A percentile compares a stretch with the other conserved stretches of the same genome.
Evolutionary conservation across 2,329 filamentous ascomycete species (phyloP).

Genomic region (Botrytis hyacinthi): DNA sequence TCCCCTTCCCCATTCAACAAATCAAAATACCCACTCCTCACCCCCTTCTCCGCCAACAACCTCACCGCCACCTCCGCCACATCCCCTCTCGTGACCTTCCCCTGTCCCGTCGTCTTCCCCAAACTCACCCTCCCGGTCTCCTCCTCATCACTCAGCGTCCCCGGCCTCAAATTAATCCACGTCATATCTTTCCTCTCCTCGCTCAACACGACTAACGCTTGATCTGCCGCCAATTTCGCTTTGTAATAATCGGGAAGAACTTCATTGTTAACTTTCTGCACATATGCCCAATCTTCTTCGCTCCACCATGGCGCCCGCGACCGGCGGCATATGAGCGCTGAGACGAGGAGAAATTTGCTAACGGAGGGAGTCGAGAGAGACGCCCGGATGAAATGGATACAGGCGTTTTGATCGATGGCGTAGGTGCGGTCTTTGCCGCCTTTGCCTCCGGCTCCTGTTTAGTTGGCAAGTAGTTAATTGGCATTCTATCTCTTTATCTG

Average conservation of each 20-base stretch:
- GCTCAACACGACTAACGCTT: constrained; percentile 51
- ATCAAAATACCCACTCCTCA: constrained; percentile 52
- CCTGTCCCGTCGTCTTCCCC: constrained; percentile 43
- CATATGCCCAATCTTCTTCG: constrained; percentile 45
- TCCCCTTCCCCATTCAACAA: constrained; percentile 54
- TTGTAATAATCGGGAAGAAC: constrained; percentile 54
- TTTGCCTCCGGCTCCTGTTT: constrained; percentile 55
- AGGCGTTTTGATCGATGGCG: constrained; percentile 62
- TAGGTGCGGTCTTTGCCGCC: constrained; percentile 56
- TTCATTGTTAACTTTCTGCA: constrained; percentile 43
- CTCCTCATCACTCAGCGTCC: constrained; percentile 48
- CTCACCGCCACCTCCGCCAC: constrained; percentile 58
- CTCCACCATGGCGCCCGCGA: constrained; percentile 55
- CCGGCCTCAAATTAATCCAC: constrained; percentile 56
- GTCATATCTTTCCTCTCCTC: constrained; percentile 38
- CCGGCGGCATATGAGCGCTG: constrained; percentile 56
- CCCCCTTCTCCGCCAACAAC: constrained; percentile 49
- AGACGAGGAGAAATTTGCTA: constrained; percentile 63
- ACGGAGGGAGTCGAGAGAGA: constrained; percentile 53
- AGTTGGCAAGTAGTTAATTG: too few relatives aligned
- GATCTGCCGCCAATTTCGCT: constrained; percentile 60
- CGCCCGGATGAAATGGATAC: constrained; percentile 60
- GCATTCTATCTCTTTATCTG: neutral
- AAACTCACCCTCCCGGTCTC: constrained; percentile 45
- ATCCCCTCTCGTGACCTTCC: constrained; percentile 51